These are phyloP conservation scores for Phlebopus sp. DNA, from an alignment of 1,284 basidiomycete genomes.

Conservation along the genomic window DNA sequence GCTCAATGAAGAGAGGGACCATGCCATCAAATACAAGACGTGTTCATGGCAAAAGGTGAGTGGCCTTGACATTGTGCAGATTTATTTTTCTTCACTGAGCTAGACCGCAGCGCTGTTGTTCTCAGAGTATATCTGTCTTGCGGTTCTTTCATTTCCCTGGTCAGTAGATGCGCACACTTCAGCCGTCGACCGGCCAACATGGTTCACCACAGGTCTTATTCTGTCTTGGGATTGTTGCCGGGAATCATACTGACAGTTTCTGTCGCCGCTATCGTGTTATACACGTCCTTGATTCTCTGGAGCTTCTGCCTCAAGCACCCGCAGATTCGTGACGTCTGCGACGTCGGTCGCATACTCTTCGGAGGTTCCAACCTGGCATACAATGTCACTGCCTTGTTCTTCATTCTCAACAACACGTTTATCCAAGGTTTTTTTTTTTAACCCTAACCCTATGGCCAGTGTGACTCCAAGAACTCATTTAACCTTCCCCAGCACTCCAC, in stretches of 20 bases:
- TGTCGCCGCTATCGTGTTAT: conserved; percentile 37
- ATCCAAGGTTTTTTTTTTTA: conserved; percentile 35
- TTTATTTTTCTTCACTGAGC: no score
- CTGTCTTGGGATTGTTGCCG: conserved; percentile 54
- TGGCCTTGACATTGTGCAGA: not conserved
- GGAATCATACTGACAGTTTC: conserved; percentile 45
- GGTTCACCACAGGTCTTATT: conserved; percentile 41
- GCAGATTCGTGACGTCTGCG: conserved; percentile 59
- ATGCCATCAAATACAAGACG: conserved; percentile 42
- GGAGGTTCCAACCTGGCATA: conserved; percentile 47
- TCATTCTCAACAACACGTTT: conserved; percentile 50
- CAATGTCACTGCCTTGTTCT: conserved; percentile 45
- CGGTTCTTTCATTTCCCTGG: conserved; percentile 52
- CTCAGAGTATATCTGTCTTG: conserved; percentile 49
- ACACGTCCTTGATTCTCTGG: conserved; percentile 50
- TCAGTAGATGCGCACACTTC: conserved; percentile 20
- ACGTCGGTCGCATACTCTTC: conserved; percentile 56
- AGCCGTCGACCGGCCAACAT: conserved; percentile 13
- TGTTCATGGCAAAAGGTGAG: conserved; percentile 50
- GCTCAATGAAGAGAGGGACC: conserved; percentile 26
- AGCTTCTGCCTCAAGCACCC: conserved; percentile 60
- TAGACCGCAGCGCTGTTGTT: conserved; percentile 48
- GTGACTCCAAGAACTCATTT: not conserved
- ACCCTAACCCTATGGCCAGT: not conserved
- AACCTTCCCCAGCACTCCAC: conserved; percentile 34